These are phyloP conservation scores for Neopestalotiopsis rosae DNA, from an alignment of 2,329 filamentous ascomycete species.

Conservation along the genomic window DNA sequence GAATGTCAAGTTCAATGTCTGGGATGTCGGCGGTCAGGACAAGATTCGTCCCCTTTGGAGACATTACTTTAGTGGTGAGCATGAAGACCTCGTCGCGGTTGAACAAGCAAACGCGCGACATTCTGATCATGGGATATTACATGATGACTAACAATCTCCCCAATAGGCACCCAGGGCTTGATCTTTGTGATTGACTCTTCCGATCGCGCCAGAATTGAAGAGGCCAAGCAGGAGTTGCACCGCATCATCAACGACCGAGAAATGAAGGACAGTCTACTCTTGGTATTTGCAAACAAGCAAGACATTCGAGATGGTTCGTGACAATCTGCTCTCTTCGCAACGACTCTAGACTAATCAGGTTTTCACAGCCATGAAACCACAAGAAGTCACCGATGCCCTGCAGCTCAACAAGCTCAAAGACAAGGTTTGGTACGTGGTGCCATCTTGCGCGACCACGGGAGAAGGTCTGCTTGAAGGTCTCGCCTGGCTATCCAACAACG, in stretches of 20 bases:
- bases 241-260: constrained; percentile 98
- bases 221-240: constrained; percentile 91
- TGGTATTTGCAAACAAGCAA: constrained; percentile 99
- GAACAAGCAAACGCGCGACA: too few relatives aligned
- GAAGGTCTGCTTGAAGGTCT: constrained; percentile 83
- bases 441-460: constrained; percentile 81
- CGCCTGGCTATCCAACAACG: constrained; percentile 84
- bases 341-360: background rate
- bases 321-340: constrained; percentile 10
- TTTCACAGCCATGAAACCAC: constrained; percentile 75
- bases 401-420: constrained; percentile 80
- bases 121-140: background rate
- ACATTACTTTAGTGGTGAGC: constrained; percentile 88
- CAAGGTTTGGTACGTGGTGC: constrained; percentile 85
- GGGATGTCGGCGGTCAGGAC: constrained; percentile 98
- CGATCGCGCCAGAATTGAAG: constrained; percentile 88
- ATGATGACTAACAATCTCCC: constrained; percentile 7
- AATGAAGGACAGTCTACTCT: constrained; percentile 91
- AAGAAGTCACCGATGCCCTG: constrained; percentile 79
- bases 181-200: constrained; percentile 99
- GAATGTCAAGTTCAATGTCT: constrained; percentile 99
- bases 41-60: constrained; percentile 98
- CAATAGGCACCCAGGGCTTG: constrained; percentile 86
- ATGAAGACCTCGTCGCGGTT: background rate
- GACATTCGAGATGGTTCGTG: constrained; percentile 80